A percentile compares a stretch with the other conserved stretches of the same genome.
These are phyloP conservation scores for Zygosaccharomyces siamensis DNA, from an alignment of 805 yeast species.

Conservation along the genomic window DNA sequence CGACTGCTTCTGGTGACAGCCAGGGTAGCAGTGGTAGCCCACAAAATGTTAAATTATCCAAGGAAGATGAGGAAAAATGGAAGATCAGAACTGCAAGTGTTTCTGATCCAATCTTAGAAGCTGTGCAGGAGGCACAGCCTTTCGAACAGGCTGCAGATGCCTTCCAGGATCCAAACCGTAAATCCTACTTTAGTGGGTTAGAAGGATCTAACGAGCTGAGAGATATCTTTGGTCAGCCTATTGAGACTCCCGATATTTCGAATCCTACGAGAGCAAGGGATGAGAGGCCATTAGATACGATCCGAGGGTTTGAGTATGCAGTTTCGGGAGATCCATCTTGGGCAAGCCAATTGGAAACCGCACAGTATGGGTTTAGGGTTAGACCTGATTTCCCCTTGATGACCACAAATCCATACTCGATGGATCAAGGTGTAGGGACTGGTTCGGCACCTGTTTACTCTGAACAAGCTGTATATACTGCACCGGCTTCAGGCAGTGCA, in stretches of 20 bases:
- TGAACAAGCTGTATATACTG: slow-evolving; percentile 58
- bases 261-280: slow-evolving; percentile 92
- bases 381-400: slow-evolving; percentile 59
- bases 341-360: slow-evolving; percentile 76
- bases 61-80: slow-evolving; percentile 49
- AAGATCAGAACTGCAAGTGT: slow-evolving; percentile 65
- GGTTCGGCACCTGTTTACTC: slow-evolving; percentile 33
- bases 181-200: slow-evolving; percentile 32
- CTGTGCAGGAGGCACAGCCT: slow-evolving; percentile 95
- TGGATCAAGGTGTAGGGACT: slow-evolving; percentile 11
- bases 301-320: slow-evolving; percentile 87
- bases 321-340: slow-evolving; percentile 73
- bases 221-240: slow-evolving; percentile 85
- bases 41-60: slow-evolving; percentile 41
- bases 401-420: slow-evolving; percentile 28
- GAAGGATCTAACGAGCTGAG: slow-evolving; percentile 21
- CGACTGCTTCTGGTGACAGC: slow-evolving; percentile 31
- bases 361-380: slow-evolving; percentile 77
- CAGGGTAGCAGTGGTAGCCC: slow-evolving; percentile 31
- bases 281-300: slow-evolving; percentile 96
- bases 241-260: slow-evolving; percentile 74
- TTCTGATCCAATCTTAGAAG: slow-evolving; percentile 87
- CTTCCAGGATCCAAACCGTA: slow-evolving; percentile 35
- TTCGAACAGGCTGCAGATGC: slow-evolving; percentile 59
- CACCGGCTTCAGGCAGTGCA: slow-evolving; percentile 38